These are phyloP conservation scores for Alternaria longipes DNA, from an alignment of 2,329 filamentous ascomycete species.

Conservation along the genomic window DNA sequence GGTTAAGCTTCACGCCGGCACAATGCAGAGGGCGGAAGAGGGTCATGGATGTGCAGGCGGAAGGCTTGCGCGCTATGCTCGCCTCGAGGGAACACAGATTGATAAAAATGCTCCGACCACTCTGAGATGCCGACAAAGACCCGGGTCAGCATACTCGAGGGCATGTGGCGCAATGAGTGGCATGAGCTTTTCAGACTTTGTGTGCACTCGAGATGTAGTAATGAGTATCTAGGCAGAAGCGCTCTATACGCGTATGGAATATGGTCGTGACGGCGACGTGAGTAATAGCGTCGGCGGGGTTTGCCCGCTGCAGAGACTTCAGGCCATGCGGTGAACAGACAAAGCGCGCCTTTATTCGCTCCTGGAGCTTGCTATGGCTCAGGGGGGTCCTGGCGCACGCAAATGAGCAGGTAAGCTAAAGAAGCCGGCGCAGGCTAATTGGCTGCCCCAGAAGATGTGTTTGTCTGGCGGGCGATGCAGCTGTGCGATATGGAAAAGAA, in stretches of 20 bases:
- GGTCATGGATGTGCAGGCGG: conserved; percentile 32
- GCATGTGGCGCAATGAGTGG: conserved; percentile 1
- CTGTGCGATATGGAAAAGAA: conserved; percentile 4
- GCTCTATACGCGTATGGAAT: conserved; percentile 1
- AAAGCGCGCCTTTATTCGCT: conserved; percentile 11
- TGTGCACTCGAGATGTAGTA: neutral
- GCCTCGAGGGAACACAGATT: conserved; percentile 13
- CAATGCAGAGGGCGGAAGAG: conserved; percentile 27
- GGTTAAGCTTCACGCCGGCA: conserved; percentile 43
- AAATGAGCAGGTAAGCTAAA: conserved; percentile 41
- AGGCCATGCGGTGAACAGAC: conserved; percentile 24
- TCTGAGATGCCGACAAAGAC: conserved; percentile 5
- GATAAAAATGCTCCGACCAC: conserved; percentile 25
- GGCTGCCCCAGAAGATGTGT: conserved; percentile 7
- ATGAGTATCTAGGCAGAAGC: neutral
- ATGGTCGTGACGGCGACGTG: conserved; percentile 9
- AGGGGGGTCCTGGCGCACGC: conserved; percentile 30
- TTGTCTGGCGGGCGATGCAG: conserved; percentile 10
- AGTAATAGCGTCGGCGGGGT: conserved; percentile 30
- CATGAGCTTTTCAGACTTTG: neutral
- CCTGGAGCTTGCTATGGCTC: conserved; percentile 8
- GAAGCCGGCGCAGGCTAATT: conserved; percentile 10
- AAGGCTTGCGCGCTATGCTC: conserved; percentile 29
- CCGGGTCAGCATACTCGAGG: neutral
- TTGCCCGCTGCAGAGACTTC: conserved; percentile 32